Percentiles rank a stretch among this genome's conserved stretches.
Conservation (phyloP, 108 stramenopile genomes). For the Nannochloropsis salina region DNA sequence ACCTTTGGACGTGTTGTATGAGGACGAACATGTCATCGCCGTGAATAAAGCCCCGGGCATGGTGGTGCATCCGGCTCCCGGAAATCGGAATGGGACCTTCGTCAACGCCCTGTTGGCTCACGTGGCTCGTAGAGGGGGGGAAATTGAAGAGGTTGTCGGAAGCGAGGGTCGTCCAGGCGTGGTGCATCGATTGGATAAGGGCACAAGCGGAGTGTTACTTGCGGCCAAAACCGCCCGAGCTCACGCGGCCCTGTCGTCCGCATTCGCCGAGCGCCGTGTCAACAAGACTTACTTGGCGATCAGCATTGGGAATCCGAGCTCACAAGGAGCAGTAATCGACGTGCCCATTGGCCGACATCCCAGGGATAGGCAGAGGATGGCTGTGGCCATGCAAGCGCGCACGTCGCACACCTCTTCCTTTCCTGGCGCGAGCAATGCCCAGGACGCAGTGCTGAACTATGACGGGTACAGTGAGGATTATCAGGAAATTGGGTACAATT, state of each 20-base stretch:
- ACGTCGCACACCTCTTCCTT: background rate
- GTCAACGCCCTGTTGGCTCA: conserved; percentile 90
- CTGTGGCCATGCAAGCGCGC: conserved; percentile 31
- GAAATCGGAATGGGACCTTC: conserved; percentile 88
- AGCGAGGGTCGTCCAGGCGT: conserved; percentile 69
- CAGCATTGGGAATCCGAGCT: conserved; percentile 46
- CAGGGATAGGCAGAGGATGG: conserved; percentile 83
- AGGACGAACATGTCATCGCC: conserved; percentile 82
- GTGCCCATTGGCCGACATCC: conserved; percentile 90
- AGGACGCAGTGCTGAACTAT: background rate
- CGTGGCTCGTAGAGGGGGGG: conserved; percentile 46
- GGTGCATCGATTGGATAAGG: conserved; percentile 91
- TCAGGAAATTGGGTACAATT: background rate
- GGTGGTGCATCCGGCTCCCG: conserved; percentile 95
- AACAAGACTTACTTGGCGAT: conserved; percentile 82
- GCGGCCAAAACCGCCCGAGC: conserved; percentile 80
- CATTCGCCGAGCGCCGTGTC: conserved; percentile 71
- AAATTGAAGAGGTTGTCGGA: conserved; percentile 18
- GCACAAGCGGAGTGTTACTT: conserved; percentile 85
- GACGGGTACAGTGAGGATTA: background rate
- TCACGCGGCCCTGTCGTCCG: conserved; percentile 63
- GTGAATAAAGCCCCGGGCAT: conserved; percentile 83
- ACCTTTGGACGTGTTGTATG: conserved; percentile 70
- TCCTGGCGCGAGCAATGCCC: background rate
- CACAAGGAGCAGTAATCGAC: conserved; percentile 60